Evolutionary conservation across 495 filamentous ascomycete genomes (phyloP).

Genomic region (Astrothelium subdiscretum): DNA sequence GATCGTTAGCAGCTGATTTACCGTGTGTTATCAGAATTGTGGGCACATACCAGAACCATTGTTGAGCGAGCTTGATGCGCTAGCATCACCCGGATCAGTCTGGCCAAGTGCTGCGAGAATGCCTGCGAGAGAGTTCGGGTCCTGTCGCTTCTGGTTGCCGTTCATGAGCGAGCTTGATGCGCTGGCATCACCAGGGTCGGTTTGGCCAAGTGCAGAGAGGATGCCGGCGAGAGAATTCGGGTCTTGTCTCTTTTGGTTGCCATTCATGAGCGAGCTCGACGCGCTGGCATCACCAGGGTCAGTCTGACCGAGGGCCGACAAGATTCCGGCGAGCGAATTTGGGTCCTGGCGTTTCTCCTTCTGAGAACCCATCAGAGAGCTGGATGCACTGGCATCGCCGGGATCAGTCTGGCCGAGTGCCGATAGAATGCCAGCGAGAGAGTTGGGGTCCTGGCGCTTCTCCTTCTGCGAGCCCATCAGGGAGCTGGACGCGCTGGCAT

Average conservation of each 20-base stretch:
- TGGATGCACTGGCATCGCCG: not conserved
- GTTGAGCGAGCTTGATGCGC: not conserved
- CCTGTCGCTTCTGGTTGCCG: not conserved
- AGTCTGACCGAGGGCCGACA: not conserved
- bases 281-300: not conserved
- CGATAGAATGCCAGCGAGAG: not conserved
- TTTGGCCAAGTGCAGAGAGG: not conserved
- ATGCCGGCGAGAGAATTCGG: not conserved
- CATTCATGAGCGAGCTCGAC: not conserved
- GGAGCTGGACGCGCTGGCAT: not conserved
- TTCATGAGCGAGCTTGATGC: not conserved
- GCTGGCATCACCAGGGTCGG: not conserved
- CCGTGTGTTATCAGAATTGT: no score
- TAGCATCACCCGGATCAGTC: not conserved
- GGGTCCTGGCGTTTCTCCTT: not conserved
- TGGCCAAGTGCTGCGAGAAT: not conserved
- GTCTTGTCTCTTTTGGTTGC: not conserved
- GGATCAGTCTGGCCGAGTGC: not conserved
- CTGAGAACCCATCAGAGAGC: not conserved
- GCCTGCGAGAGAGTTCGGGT: not conserved
- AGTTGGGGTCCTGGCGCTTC: constrained; percentile 1
- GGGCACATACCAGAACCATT: not conserved
- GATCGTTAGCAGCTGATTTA: not conserved
- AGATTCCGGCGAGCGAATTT: not conserved
- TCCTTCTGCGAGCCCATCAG: not conserved